phyloP scores from a whole-genome alignment of 2,329 filamentous ascomycete species.

The Dothiorella sarmentorum region DNA sequence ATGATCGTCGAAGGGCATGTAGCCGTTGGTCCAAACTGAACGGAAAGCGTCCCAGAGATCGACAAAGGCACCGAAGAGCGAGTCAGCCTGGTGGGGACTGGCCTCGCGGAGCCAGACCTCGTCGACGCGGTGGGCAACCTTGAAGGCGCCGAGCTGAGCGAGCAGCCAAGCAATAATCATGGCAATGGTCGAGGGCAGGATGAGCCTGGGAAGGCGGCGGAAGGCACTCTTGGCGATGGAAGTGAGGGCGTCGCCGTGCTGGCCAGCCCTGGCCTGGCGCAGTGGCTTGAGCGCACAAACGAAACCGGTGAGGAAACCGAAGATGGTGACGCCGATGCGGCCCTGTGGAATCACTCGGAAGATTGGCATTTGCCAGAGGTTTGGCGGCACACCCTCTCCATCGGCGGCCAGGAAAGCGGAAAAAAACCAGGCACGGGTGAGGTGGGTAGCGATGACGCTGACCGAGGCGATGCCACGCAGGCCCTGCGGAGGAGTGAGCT shows the following conservation, averaged over 20 bases:
- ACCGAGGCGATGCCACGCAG: slow-evolving; percentile 53
- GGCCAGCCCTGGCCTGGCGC: slow-evolving; percentile 48
- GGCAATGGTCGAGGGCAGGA: slow-evolving; percentile 52
- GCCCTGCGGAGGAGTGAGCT: slow-evolving; percentile 35
- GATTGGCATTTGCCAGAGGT: slow-evolving; percentile 50
- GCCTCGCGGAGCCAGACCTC: slow-evolving; percentile 52
- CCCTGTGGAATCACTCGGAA: slow-evolving; percentile 56
- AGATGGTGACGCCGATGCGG: slow-evolving; percentile 54
- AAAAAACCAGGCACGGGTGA: slow-evolving; percentile 52
- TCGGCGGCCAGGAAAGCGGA: slow-evolving; percentile 49
- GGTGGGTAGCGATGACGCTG: slow-evolving; percentile 52
- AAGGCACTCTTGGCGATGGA: slow-evolving; percentile 54
- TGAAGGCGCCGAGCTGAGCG: slow-evolving; percentile 49
- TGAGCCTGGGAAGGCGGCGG: slow-evolving; percentile 50
- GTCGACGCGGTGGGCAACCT: slow-evolving; percentile 47
- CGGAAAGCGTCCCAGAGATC: slow-evolving; percentile 47
- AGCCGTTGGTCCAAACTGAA: slow-evolving; percentile 49
- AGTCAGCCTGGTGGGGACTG: slow-evolving; percentile 43
- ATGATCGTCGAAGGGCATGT: slow-evolving; percentile 53
- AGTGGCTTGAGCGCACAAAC: slow-evolving; percentile 55
- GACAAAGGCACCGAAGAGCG: slow-evolving; percentile 44
- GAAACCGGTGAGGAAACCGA: slow-evolving; percentile 55
- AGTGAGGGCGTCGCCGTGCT: slow-evolving; percentile 43
- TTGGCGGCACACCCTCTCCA: slow-evolving; percentile 40
- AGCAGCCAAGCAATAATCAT: slow-evolving; percentile 50